Conservation (phyloP, 176 grass and related monocot species). For the Carex kokanica region DNA sequence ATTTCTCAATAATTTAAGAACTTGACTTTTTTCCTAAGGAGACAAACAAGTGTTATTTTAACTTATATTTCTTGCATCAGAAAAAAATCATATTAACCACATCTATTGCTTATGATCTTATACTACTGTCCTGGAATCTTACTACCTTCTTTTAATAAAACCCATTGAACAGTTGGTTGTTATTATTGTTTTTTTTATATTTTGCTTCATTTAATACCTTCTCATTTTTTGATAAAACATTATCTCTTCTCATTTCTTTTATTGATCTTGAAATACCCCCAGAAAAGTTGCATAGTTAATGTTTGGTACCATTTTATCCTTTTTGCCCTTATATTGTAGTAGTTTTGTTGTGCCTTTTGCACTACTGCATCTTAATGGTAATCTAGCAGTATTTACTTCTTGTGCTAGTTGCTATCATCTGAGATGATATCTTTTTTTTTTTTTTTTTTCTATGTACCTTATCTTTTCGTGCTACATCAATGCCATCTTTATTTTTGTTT, state of each 20-base stretch:
- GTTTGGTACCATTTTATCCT: neutral
- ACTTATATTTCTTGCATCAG: neutral
- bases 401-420: neutral
- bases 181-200: neutral
- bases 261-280: neutral
- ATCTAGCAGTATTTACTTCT: neutral
- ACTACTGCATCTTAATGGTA: constrained; percentile 7
- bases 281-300: neutral
- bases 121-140: neutral
- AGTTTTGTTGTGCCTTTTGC: neutral
- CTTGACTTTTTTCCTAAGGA: constrained; percentile 2
- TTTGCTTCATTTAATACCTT: neutral
- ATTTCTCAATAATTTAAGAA: constrained; percentile 27
- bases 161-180: neutral
- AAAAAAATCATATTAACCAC: neutral
- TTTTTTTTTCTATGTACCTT: neutral
- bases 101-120: neutral
- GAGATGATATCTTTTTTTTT: neutral
- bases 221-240: neutral
- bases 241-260: neutral
- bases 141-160: neutral
- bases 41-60: neutral
- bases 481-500: neutral
- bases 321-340: neutral
- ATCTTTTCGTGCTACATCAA: neutral